Evolutionary conservation across 257 asterid species (phyloP), one percentile per base, ranked within the genome.

Genomic region (Asclepias syriaca): DNA sequence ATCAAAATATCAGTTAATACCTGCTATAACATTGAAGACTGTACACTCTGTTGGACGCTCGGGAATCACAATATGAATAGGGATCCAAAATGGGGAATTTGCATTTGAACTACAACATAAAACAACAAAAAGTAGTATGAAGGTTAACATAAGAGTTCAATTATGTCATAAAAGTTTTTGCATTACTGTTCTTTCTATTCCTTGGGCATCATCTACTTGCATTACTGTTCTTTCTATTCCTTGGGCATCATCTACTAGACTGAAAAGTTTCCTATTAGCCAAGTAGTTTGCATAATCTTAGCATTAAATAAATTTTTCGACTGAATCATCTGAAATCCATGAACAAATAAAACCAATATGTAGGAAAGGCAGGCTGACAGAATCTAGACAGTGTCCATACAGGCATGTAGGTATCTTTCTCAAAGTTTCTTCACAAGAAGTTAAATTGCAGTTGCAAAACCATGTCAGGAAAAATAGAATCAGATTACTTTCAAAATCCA

Each of bases 1-100:
- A 55, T 61, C 66, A 59, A 39, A 65, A 22, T 39, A 50, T 18
- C 40, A 57, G 49, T 63, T 19, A 21, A 64, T 91, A 94, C 99
- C 99, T 94, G 99, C 99, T 81, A 88, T 85, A 72, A 94, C 97
- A 84, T 91, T 94, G 78, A 94, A 89, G 76, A 88, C 93, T 49
- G 99, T 85, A 78, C 92, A 91, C 80, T 94, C 99, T 10, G 99
- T 94, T 70, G 99, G 99, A 56, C 99, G 91, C 84, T 94, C 97
- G 15, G 99, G 99, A 76, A 91, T 89, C 81, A 94, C 92, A 72
- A 94, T 83, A 82, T 94, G 97, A 78, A 94, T 86, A 22, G 99
- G 99, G 78, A 94, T 94, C 99, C 99, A 94, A 84, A 94, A 94
- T 73, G 99, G 97, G 53, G 95, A 87, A 66, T 85, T 94, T 80